These are phyloP conservation scores for Nakazawaea holstii DNA, from an alignment of 805 yeast species.

Conservation along the genomic window DNA sequence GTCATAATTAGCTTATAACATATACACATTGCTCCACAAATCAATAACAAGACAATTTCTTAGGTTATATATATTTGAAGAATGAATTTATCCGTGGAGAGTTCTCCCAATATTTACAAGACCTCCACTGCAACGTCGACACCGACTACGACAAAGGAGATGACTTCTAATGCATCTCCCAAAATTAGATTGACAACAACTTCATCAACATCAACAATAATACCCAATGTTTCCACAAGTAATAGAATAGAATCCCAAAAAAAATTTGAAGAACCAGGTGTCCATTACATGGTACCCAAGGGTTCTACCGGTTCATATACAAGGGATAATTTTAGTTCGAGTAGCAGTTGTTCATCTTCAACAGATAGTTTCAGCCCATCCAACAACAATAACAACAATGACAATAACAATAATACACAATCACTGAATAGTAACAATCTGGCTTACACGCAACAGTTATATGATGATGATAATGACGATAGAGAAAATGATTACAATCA, in stretches of 20 bases:
- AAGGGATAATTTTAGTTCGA: background rate
- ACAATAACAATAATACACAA: background rate
- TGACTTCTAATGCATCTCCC: background rate
- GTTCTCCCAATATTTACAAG: slow-evolving; percentile 7
- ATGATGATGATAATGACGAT: background rate
- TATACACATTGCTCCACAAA: background rate
- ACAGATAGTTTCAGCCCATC: background rate
- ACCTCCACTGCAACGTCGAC: background rate
- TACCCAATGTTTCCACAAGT: background rate
- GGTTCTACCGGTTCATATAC: background rate
- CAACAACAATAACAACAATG: background rate
- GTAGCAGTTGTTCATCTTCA: background rate
- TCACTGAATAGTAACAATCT: too few relatives aligned
- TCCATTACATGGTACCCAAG: slow-evolving; percentile 5
- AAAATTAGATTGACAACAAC: background rate
- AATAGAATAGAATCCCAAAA: background rate
- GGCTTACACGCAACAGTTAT: too few relatives aligned
- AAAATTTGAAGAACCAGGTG: background rate
- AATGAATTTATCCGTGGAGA: slow-evolving; percentile 11
- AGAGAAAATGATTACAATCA: background rate
- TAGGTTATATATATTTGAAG: background rate
- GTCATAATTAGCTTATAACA: too few relatives aligned
- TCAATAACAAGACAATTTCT: background rate
- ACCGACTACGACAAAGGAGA: background rate
- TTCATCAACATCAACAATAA: background rate